These are phyloP conservation scores for Buddleja alternifolia DNA, from an alignment of 257 asterid genomes.

Conservation along the genomic window DNA sequence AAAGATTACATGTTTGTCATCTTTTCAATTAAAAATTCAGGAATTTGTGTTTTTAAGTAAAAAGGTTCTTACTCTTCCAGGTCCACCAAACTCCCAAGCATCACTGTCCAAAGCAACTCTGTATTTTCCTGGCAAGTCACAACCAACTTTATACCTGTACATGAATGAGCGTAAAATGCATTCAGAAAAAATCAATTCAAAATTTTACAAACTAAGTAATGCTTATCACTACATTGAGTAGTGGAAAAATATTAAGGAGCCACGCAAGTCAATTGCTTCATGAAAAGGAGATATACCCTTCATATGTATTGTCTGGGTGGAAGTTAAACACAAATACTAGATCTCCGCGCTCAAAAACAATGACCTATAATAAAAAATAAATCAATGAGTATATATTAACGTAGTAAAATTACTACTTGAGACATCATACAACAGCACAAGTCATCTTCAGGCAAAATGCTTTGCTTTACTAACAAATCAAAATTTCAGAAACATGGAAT, in stretches of 20 bases:
- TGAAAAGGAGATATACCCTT: slow-evolving; percentile 55
- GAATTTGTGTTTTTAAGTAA: slow-evolving; percentile 13
- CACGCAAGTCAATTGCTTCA: slow-evolving; percentile 26
- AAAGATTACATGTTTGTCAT: background rate
- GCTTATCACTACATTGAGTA: background rate
- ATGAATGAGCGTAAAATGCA: slow-evolving; percentile 14
- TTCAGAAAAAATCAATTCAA: background rate
- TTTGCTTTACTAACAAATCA: background rate
- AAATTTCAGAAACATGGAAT: background rate
- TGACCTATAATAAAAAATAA: slow-evolving; percentile 60
- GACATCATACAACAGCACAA: background rate
- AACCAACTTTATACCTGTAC: slow-evolving; percentile 92
- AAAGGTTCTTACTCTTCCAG: slow-evolving; percentile 77
- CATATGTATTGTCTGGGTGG: slow-evolving; percentile 83
- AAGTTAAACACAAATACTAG: slow-evolving; percentile 90
- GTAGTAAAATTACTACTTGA: background rate
- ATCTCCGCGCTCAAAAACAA: slow-evolving; percentile 93
- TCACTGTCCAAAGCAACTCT: slow-evolving; percentile 91
- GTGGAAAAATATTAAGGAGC: background rate
- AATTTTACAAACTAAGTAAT: background rate
- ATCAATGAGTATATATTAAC: slow-evolving; percentile 16
- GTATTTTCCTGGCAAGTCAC: slow-evolving; percentile 94
- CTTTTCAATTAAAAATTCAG: background rate
- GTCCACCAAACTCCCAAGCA: slow-evolving; percentile 93
- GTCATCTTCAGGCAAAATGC: slow-evolving; percentile 6